Evolutionary conservation across 176 grass and related monocot species (phyloP).

Genomic region (Bothriochloa decipiens): DNA sequence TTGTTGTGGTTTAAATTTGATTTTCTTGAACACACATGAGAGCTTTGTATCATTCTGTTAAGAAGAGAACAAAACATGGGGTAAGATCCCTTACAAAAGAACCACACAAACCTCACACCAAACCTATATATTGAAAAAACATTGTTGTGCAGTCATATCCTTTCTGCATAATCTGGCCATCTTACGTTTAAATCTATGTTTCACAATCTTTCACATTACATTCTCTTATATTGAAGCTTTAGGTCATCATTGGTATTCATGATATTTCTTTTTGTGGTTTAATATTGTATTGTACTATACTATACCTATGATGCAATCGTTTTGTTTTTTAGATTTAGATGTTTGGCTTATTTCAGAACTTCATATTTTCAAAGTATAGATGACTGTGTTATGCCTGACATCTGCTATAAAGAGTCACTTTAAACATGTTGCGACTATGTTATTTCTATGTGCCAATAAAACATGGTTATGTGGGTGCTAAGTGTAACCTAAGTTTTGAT

Average conservation of each 20-base stretch:
- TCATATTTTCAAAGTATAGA: not conserved
- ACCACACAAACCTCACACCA: not conserved
- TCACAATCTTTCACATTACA: not conserved
- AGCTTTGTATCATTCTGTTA: not conserved
- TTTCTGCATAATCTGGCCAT: not conserved
- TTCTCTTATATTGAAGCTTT: not conserved
- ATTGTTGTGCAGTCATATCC: not conserved
- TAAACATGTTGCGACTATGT: constrained; percentile 1
- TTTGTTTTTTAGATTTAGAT: not conserved
- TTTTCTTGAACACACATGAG: not conserved
- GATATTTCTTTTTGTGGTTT: not conserved
- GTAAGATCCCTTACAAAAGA: not conserved
- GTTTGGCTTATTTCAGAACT: not conserved
- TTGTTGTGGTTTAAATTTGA: not conserved
- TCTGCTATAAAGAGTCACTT: not conserved
- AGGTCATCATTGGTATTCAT: not conserved
- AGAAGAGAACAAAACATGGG: not conserved
- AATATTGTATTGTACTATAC: not conserved
- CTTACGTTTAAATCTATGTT: constrained; percentile 19
- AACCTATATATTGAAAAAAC: not conserved
- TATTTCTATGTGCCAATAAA: constrained; percentile 2
- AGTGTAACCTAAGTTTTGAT: not conserved
- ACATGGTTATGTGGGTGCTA: not conserved
- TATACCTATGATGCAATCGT: not conserved
- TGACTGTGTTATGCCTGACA: not conserved